Conservation (phyloP, 2,329 filamentous ascomycete genomes). For the Exophiala sp. region DNA sequence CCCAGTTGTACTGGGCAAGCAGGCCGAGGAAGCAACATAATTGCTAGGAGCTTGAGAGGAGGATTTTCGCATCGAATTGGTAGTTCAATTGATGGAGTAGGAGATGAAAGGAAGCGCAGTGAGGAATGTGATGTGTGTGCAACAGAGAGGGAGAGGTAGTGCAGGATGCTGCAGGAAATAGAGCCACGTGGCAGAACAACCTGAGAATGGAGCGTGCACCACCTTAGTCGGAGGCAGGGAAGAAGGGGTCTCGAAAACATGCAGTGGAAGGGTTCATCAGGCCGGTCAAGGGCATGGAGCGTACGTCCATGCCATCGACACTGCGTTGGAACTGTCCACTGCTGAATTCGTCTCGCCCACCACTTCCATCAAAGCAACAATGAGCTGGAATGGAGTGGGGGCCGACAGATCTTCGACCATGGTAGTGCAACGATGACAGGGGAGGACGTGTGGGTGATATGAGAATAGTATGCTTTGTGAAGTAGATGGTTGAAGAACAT, state of each 20-base stretch:
- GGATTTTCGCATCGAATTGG: too few relatives aligned
- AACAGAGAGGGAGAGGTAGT: not conserved
- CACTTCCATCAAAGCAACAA: conserved; percentile 1
- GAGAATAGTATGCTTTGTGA: not conserved
- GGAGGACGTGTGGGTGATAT: not conserved
- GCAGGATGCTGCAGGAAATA: too few relatives aligned
- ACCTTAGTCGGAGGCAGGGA: not conserved
- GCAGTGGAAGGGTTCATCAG: not conserved
- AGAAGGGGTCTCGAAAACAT: not conserved
- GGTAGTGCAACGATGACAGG: not conserved
- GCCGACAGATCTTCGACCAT: too few relatives aligned
- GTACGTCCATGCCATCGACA: not conserved
- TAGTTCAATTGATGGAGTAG: too few relatives aligned
- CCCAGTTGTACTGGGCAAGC: too few relatives aligned
- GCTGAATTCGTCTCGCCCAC: not conserved
- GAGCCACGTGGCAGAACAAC: not conserved
- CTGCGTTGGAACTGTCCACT: not conserved
- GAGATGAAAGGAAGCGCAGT: too few relatives aligned
- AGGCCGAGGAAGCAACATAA: too few relatives aligned
- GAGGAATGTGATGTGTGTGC: not conserved
- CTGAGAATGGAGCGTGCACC: not conserved
- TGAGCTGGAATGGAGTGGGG: not conserved
- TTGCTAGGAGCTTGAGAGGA: too few relatives aligned
- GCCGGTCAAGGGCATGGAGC: not conserved
- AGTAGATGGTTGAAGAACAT: too few relatives aligned